A percentile compares a stretch with the other conserved stretches of the same genome.
phyloP scores from a whole-genome alignment of 176 grass and related monocot genomes.

The Juncus effusus region DNA sequence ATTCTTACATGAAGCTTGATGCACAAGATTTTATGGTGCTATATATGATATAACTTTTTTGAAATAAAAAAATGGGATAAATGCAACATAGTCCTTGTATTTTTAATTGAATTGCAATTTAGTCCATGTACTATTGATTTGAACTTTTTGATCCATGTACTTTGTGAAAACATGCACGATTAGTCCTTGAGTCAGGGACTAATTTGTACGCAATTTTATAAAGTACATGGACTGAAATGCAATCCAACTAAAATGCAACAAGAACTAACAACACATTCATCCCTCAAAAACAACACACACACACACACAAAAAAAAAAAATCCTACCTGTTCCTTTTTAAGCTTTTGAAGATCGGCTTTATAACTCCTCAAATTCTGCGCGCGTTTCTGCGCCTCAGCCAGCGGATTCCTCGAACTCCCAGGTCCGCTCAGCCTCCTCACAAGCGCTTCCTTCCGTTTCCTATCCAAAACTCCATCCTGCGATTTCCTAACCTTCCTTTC shows the following conservation, averaged over 20 bases:
- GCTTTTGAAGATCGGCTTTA: constrained; percentile 82
- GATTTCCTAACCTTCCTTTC: constrained; percentile 60
- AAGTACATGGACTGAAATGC: too few relatives aligned
- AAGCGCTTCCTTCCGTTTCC: constrained; percentile 63
- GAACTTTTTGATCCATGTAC: too few relatives aligned
- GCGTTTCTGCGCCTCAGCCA: constrained; percentile 84
- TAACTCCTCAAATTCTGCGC: constrained; percentile 78
- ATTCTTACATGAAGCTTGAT: background rate
- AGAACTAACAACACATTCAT: too few relatives aligned
- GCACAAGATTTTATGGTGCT: background rate
- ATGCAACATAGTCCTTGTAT: too few relatives aligned
- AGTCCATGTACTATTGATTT: too few relatives aligned
- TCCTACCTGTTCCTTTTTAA: constrained; percentile 85
- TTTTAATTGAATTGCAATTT: too few relatives aligned
- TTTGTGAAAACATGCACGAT: too few relatives aligned
- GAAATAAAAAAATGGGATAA: too few relatives aligned
- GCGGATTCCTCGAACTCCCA: constrained; percentile 45
- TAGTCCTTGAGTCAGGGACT: too few relatives aligned
- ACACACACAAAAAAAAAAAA: constrained; percentile 16
- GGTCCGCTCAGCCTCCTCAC: constrained; percentile 37
- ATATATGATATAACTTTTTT: background rate
- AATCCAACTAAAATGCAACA: constrained; percentile 17
- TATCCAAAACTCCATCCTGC: constrained; percentile 59
- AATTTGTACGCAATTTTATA: too few relatives aligned
- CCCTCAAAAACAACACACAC: background rate